These are phyloP conservation scores for Moesziomyces sp. DNA, from an alignment of 1,284 basidiomycete species.

Conservation along the genomic window DNA sequence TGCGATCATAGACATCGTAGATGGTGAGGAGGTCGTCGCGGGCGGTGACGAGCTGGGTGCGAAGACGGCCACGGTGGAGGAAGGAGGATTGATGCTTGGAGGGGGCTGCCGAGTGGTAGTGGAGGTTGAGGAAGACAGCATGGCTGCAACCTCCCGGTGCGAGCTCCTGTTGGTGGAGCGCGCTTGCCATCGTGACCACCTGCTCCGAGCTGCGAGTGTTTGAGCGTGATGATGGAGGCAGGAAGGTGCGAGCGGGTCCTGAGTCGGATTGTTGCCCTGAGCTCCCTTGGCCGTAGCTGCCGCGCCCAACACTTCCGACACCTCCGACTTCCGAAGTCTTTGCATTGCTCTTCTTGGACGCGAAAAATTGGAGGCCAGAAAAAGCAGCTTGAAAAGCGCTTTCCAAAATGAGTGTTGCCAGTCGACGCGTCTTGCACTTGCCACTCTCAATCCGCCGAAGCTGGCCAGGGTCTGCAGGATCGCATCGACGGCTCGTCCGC, in stretches of 20 bases:
- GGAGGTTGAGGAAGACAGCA: conserved; percentile 46
- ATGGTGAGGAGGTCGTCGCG: conserved; percentile 60
- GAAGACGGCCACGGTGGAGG: conserved; percentile 52
- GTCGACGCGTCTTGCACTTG: background rate
- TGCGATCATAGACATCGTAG: conserved; percentile 55
- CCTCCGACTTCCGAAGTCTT: conserved; percentile 6
- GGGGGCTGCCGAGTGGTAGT: conserved; percentile 25
- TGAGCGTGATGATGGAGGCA: no score
- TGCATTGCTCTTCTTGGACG: background rate
- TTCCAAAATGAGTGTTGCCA: background rate
- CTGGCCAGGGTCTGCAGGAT: no score
- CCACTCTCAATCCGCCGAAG: no score
- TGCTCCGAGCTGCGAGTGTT: no score
- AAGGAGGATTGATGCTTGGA: conserved; percentile 25
- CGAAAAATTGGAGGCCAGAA: conserved; percentile 6
- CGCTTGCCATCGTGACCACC: conserved; percentile 32
- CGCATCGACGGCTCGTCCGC: no score
- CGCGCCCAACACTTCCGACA: no score
- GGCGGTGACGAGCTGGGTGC: conserved; percentile 60
- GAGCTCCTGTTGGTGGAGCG: conserved; percentile 50
- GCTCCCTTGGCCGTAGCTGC: no score
- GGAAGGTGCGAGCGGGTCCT: no score
- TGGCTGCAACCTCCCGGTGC: conserved; percentile 55
- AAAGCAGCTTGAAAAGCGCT: conserved; percentile 3
- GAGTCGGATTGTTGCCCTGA: no score